Evolutionary conservation across 192 early-diverging fungal species (phyloP), one percentile per base, ranked within the genome.

Genomic region (Funneliformis mosseae): DNA sequence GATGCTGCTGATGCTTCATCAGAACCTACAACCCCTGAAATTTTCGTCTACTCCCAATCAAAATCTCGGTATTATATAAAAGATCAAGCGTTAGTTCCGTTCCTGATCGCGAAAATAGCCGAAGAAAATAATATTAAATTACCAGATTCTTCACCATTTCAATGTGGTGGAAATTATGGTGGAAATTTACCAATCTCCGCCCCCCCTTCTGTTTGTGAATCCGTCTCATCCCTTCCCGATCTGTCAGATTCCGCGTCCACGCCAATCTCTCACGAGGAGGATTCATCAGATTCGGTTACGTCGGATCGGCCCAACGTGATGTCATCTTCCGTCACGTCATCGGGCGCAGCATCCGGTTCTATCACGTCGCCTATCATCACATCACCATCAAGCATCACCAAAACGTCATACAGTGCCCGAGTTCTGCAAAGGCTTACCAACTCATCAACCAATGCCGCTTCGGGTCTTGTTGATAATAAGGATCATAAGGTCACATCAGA

Each of bases 111-210:
- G 10, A 41, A 33, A n/a, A n/a, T 73, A n/a, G 70, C 70, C 2
- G 70, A 27, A 2, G 14, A 41, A 45, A 27, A 73, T 48, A 72
- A 72, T 38, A 23, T 72, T 11, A 72, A 45, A 72, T 23, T 72
- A 72, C 25, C 41, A 16, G 39, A 43, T n/a, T 71, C 69, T 41
- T 72, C 50, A 55, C 21, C 50, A 6, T 55, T 55, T 21, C 14
- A 55, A 7, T 55, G 16, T 1, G 18, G 18, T 55, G 33, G 33
- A 33, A 55, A 55, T 55, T 55, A 21, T 55, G 50, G 50, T 55
- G 50, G 33, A 33, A 33, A 55, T 55, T 55, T 55, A 5, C 7
- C 48, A 14, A 50, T 18, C 16, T 50, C 16, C 2, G 6, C 50
- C 14, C 5, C 50, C 7, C 50, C 50, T 55, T 55, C 50, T 0